Conservation (phyloP, 495 filamentous ascomycete genomes). For the Penicillium arizonense region DNA sequence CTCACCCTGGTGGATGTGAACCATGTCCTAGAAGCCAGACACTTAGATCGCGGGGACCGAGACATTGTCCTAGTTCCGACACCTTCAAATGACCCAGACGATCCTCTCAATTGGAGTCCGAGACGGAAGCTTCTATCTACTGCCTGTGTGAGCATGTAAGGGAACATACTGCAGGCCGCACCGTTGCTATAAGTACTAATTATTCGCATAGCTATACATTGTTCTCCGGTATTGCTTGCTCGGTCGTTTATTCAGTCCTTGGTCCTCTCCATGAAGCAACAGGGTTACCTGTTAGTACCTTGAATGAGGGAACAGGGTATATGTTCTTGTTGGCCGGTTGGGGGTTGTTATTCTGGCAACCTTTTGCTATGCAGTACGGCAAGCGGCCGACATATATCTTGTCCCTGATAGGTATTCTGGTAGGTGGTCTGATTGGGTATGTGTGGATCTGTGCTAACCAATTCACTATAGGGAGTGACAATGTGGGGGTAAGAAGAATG, state of each 20-base stretch:
- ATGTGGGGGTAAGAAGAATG: slow-evolving; percentile 40
- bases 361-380: slow-evolving; percentile 63
- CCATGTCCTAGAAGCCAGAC: slow-evolving; percentile 43
- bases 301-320: slow-evolving; percentile 63
- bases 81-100: slow-evolving; percentile 57
- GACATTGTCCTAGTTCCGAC: slow-evolving; percentile 61
- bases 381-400: slow-evolving; percentile 63
- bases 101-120: slow-evolving; percentile 62
- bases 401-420: slow-evolving; percentile 54
- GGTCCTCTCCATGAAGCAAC: slow-evolving; percentile 56
- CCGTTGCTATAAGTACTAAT: background rate
- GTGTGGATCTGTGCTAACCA: background rate
- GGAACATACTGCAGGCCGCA: background rate
- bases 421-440: slow-evolving; percentile 14
- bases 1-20: slow-evolving; percentile 55
- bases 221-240: slow-evolving; percentile 57
- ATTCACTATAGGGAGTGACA: slow-evolving; percentile 22
- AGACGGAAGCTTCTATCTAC: slow-evolving; percentile 54
- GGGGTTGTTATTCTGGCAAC: slow-evolving; percentile 69
- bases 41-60: slow-evolving; percentile 34
- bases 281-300: slow-evolving; percentile 48
- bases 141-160: slow-evolving; percentile 44
- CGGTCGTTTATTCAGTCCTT: slow-evolving; percentile 62
- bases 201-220: slow-evolving; percentile 49
- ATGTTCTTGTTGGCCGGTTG: slow-evolving; percentile 63